Evolutionary conservation across 2,329 filamentous ascomycete genomes (phyloP).

Genomic region (Samsoniella hepiali): DNA sequence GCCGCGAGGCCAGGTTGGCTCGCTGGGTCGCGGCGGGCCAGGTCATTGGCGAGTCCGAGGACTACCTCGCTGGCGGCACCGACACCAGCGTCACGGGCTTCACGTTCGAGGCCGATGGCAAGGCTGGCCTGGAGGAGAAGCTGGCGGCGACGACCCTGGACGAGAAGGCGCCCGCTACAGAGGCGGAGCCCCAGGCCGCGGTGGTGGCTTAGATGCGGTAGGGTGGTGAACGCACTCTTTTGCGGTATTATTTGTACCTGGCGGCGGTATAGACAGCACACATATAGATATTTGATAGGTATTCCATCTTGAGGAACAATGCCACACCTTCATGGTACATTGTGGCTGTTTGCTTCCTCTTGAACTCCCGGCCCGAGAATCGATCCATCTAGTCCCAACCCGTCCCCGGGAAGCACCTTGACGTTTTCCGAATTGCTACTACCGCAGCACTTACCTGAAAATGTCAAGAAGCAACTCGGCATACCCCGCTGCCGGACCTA

Average conservation of each 20-base stretch:
- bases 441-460: not conserved
- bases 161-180: constrained; percentile 22
- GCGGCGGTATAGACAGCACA: too few relatives aligned
- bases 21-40: constrained; percentile 81
- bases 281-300: too few relatives aligned
- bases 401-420: not conserved
- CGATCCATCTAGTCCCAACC: not conserved
- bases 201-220: not conserved
- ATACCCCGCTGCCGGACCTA: too few relatives aligned
- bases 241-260: too few relatives aligned
- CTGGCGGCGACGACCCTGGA: constrained; percentile 17
- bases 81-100: constrained; percentile 35
- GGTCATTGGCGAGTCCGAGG: constrained; percentile 80
- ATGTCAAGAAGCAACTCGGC: not conserved
- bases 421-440: not conserved
- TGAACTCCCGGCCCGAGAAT: not conserved
- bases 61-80: constrained; percentile 69
- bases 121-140: constrained; percentile 8
- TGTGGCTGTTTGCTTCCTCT: not conserved
- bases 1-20: constrained; percentile 57
- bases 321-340: not conserved
- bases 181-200: constrained; percentile 28
- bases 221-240: not conserved
- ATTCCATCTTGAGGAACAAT: too few relatives aligned
- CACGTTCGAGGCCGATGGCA: constrained; percentile 24